These are phyloP conservation scores for Saccharomycopsis oosterbeekiorum DNA, from an alignment of 805 yeast genomes.

Conservation along the genomic window DNA sequence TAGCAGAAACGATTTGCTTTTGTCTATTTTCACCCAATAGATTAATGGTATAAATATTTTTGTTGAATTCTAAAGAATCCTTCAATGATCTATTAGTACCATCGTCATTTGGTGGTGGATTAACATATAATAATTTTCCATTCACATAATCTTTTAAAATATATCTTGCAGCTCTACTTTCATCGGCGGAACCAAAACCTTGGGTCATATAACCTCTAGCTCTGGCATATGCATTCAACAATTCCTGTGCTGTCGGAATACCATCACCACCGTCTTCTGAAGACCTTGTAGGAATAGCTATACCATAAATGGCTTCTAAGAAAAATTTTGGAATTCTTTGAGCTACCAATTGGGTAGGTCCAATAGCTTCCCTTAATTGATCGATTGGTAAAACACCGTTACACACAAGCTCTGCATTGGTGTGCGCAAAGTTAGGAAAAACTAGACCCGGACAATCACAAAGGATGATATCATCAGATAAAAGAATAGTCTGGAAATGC, in stretches of 20 bases:
- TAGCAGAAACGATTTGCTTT: slow-evolving; percentile 59
- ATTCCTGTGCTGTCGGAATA: slow-evolving; percentile 78
- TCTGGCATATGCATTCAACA: slow-evolving; percentile 85
- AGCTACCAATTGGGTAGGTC: slow-evolving; percentile 78
- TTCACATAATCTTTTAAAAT: slow-evolving; percentile 89
- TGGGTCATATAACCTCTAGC: slow-evolving; percentile 97
- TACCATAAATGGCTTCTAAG: slow-evolving; percentile 89
- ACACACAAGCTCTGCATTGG: slow-evolving; percentile 93
- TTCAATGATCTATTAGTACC: slow-evolving; percentile 42
- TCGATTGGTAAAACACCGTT: slow-evolving; percentile 98
- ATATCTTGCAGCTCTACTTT: slow-evolving; percentile 86
- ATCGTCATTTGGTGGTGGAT: slow-evolving; percentile 77
- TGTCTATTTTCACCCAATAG: slow-evolving; percentile 63
- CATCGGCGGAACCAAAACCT: slow-evolving; percentile 95
- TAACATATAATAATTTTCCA: slow-evolving; percentile 76
- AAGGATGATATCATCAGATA: slow-evolving; percentile 71
- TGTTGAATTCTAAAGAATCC: slow-evolving; percentile 58
- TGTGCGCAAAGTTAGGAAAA: slow-evolving; percentile 93
- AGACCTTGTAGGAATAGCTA: slow-evolving; percentile 68
- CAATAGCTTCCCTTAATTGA: slow-evolving; percentile 85
- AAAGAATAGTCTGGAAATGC: slow-evolving; percentile 91
- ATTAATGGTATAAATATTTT: slow-evolving; percentile 57
- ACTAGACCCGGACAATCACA: slow-evolving; percentile 99
- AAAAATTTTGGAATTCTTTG: slow-evolving; percentile 82
- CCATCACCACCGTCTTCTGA: slow-evolving; percentile 85